A percentile compares a stretch with the other conserved stretches of the same genome.
Evolutionary conservation across 176 grass and related monocot genomes (phyloP).

Genomic region (Ensete glaucum): DNA sequence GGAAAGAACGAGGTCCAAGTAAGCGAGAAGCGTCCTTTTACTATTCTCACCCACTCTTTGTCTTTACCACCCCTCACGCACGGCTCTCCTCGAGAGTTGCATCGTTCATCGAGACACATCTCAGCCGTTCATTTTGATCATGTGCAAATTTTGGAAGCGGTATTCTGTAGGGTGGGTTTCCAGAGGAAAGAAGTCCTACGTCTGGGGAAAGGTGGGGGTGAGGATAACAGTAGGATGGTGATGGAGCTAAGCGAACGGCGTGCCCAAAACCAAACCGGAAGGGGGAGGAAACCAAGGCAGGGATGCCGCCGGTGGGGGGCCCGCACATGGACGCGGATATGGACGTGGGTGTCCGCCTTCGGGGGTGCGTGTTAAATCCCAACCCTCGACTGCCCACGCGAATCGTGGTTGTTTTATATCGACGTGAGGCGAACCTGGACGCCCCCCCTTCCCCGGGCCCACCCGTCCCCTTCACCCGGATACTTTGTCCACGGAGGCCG

Average conservation of each 20-base stretch:
- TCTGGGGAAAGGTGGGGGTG: not conserved
- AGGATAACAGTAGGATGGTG: not conserved
- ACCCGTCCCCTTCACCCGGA: not conserved
- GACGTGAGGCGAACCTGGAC: not conserved
- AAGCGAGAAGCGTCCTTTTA: not conserved
- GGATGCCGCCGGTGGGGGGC: not conserved
- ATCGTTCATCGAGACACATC: not conserved
- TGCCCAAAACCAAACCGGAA: no score
- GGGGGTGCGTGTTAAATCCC: no score
- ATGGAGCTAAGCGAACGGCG: not conserved
- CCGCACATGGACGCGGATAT: no score
- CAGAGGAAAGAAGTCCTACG: no score
- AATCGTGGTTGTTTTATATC: not conserved
- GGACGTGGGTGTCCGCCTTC: no score
- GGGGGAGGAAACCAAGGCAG: not conserved
- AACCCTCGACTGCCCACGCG: no score
- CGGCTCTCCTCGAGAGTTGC: not conserved
- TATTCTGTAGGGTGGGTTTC: no score
- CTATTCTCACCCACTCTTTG: not conserved
- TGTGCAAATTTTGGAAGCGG: not conserved
- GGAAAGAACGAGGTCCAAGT: not conserved
- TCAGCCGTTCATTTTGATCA: not conserved
- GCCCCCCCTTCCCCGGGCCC: not conserved
- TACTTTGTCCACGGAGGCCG: not conserved
- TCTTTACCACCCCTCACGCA: not conserved